phyloP scores from a whole-genome alignment of 306 rosid genomes.

The Citrullus mucosospermus region DNA sequence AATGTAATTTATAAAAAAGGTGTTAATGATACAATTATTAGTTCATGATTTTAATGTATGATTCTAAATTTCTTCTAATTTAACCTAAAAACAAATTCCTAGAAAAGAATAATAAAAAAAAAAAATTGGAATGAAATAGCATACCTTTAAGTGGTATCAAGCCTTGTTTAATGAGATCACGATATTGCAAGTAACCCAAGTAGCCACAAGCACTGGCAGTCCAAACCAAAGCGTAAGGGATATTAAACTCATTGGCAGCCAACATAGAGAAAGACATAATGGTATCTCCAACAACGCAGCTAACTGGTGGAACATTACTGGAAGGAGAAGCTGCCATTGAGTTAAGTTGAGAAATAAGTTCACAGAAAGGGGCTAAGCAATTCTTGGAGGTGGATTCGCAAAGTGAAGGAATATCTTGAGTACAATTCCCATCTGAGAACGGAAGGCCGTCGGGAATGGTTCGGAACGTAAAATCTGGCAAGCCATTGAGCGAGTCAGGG shows the following conservation, averaged over 20 bases:
- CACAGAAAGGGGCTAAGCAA: constrained; percentile 28
- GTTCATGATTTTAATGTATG: no score
- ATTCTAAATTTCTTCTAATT: no score
- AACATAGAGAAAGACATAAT: constrained; percentile 27
- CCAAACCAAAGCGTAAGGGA: constrained; percentile 45
- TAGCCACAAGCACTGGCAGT: constrained; percentile 40
- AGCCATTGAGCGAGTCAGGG: not conserved
- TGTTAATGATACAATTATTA: no score
- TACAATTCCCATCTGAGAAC: constrained; percentile 20
- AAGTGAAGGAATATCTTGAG: constrained; percentile 31
- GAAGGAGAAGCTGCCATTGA: not conserved
- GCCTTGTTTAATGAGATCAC: constrained; percentile 14
- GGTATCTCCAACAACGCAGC: constrained; percentile 35
- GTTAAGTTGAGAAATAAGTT: constrained; percentile 25
- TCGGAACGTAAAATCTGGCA: not conserved
- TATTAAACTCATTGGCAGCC: constrained; percentile 28
- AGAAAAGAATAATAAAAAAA: no score
- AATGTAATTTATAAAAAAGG: no score
- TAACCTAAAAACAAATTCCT: no score
- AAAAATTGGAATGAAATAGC: no score
- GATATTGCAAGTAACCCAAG: constrained; percentile 19
- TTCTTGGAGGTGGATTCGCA: constrained; percentile 17
- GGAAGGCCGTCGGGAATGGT: constrained; percentile 49
- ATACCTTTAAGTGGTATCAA: constrained; percentile 43
- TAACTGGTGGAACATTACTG: constrained; percentile 19